Evolutionary conservation across 805 yeast species (phyloP), one percentile per base, ranked within the genome.

Genomic region (Spathaspora passalidarum): DNA sequence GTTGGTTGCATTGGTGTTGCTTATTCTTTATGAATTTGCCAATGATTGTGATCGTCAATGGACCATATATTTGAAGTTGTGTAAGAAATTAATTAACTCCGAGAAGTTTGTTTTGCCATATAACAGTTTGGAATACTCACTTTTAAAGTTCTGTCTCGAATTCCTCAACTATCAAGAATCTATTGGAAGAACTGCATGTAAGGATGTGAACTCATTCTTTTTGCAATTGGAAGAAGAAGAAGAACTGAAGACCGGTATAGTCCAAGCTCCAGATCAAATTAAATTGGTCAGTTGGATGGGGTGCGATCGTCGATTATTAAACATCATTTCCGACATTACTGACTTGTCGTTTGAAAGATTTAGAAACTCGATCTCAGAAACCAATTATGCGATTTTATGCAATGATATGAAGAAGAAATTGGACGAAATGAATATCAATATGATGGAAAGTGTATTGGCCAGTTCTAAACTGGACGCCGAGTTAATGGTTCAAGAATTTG

Each of bases 211-310:
- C 45, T 53, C 55, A 29, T 60, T 56, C 46, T 56, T 63, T 43
- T 44, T 53, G 49, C 46, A 46, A 26, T 45, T 49, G 25, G 54
- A 52, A 32, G 52, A 52, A 4, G 46, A 50, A 6, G 47, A 46
- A 19, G 49, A 40, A 13, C 36, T 17, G n/a, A 22, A 39, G 29
- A 29, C 32, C 4, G 43, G 38, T 13, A 11, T 29, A 16, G 35
- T 43, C 2, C 23, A 23, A 11, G 19, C n/a, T 10, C 22, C 22
- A 2, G 34, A 40, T 35, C 43, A 48, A 32, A 29, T 48, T 25
- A 40, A 26, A 19, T 32, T 48, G 11, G 55, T 61, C 10, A 53
- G 64, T 21, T 65, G 70, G 70, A 62, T 61, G 59, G 70, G 69
- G 13, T 63, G 69, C 44, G 64, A 62, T 36, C 48, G 52, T 35